A percentile compares a stretch with the other conserved stretches of the same genome.
Evolutionary conservation across 2,329 filamentous ascomycete species (phyloP).

Genomic region (Beauveria asiatica): DNA sequence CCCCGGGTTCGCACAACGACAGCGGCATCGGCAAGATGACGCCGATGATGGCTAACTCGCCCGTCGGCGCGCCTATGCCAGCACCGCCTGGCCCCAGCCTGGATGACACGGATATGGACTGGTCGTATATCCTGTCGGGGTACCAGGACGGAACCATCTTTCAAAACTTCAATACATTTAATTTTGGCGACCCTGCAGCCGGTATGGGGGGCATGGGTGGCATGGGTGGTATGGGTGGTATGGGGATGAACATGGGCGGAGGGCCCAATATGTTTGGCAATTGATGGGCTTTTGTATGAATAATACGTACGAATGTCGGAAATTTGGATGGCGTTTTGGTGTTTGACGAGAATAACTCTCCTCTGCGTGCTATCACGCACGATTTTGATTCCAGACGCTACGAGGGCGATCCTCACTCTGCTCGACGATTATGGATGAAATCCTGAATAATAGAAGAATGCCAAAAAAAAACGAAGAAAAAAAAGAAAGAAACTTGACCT

Average conservation of each 20-base stretch:
- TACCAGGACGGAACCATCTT: slow-evolving; percentile 28
- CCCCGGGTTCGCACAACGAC: slow-evolving; percentile 10
- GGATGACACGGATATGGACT: slow-evolving; percentile 36
- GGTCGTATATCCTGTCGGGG: slow-evolving; percentile 38
- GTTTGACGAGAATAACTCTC: background rate
- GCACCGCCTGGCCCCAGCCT: slow-evolving; percentile 14
- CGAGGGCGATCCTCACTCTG: slow-evolving; percentile 4
- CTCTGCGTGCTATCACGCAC: background rate
- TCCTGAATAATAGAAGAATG: background rate
- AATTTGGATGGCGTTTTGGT: slow-evolving; percentile 11
- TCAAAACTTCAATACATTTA: slow-evolving; percentile 19
- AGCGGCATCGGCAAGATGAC: slow-evolving; percentile 7
- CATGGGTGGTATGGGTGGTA: slow-evolving; percentile 11
- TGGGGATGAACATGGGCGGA: slow-evolving; percentile 15
- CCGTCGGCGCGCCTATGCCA: background rate
- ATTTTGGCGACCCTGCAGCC: slow-evolving; percentile 18
- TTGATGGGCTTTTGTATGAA: background rate
- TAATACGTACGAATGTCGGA: background rate
- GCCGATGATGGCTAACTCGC: background rate
- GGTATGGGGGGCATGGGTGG: slow-evolving; percentile 18
- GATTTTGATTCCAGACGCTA: background rate
- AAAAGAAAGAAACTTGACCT: background rate
- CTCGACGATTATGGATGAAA: background rate
- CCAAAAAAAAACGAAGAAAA: background rate
- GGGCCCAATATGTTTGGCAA: slow-evolving; percentile 22